Conservation (phyloP, 495 filamentous ascomycete genomes). For the Diplogelasinospora grovesii region DNA sequence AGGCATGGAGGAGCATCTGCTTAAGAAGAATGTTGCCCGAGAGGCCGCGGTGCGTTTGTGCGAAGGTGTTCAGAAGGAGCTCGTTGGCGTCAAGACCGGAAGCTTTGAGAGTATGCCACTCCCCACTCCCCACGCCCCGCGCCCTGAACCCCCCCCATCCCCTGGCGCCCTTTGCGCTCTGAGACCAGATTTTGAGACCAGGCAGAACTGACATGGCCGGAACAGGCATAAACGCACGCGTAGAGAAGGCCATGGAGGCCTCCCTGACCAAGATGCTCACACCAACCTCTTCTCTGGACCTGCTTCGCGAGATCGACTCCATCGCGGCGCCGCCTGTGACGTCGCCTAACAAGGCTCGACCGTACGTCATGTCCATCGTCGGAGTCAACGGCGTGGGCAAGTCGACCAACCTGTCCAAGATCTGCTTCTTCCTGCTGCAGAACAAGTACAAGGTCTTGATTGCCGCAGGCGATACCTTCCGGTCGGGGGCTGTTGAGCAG, state of each 20-base stretch:
- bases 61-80: slow-evolving; percentile 80
- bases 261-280: slow-evolving; percentile 92
- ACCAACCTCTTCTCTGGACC: slow-evolving; percentile 87
- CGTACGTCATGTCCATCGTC: slow-evolving; percentile 96
- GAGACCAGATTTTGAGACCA: no score
- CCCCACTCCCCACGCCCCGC: background rate
- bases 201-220: slow-evolving; percentile 5
- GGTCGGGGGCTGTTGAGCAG: slow-evolving; percentile 94
- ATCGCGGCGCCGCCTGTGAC: slow-evolving; percentile 57
- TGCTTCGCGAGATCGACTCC: slow-evolving; percentile 84
- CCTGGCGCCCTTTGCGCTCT: background rate
- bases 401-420: slow-evolving; percentile 92
- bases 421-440: slow-evolving; percentile 93
- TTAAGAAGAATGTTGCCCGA: slow-evolving; percentile 93
- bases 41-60: slow-evolving; percentile 90
- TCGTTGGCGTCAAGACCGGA: slow-evolving; percentile 85
- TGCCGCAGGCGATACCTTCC: slow-evolving; percentile 94
- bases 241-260: slow-evolving; percentile 78
- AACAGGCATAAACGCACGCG: slow-evolving; percentile 65
- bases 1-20: slow-evolving; percentile 90
- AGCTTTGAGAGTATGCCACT: slow-evolving; percentile 72
- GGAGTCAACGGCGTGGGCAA: slow-evolving; percentile 98
- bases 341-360: slow-evolving; percentile 54
- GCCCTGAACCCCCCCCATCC: no score
- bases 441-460: slow-evolving; percentile 95